Conservation (phyloP, 2,329 filamentous ascomycete genomes). For the Phyllosticta ampelicida region DNA sequence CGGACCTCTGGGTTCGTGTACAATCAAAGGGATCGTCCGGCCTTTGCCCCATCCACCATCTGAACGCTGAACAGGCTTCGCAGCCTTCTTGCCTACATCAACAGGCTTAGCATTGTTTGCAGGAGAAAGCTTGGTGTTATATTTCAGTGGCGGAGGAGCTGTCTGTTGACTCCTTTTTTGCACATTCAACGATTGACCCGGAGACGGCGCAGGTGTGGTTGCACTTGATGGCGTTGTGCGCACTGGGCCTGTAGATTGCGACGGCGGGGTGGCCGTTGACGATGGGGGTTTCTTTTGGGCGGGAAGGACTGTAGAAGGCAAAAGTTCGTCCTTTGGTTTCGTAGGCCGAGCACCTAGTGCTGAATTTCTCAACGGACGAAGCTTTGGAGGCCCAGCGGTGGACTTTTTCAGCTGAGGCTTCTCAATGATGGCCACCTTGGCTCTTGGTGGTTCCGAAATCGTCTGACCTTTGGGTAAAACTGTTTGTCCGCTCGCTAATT, state of each 20-base stretch:
- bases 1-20: slow-evolving; percentile 5
- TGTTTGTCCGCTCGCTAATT: background rate
- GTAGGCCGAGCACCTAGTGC: background rate
- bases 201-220: background rate
- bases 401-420: background rate
- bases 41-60: background rate
- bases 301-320: slow-evolving; percentile 1
- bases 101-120: background rate
- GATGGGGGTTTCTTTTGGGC: background rate
- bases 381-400: background rate
- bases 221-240: background rate
- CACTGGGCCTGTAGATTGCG: background rate
- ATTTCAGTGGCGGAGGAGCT: background rate
- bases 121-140: background rate
- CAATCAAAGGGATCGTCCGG: background rate
- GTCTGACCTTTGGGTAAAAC: background rate
- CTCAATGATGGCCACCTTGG: background rate
- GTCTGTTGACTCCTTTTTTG: background rate
- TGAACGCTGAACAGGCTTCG: background rate
- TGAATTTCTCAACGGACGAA: background rate
- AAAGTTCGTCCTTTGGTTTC: background rate
- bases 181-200: background rate
- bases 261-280: background rate
- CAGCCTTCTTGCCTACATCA: background rate
- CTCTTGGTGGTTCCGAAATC: background rate